These are phyloP conservation scores for Apiotrichum akiyoshidainum DNA, from an alignment of 1,284 basidiomycete species.

Conservation along the genomic window DNA sequence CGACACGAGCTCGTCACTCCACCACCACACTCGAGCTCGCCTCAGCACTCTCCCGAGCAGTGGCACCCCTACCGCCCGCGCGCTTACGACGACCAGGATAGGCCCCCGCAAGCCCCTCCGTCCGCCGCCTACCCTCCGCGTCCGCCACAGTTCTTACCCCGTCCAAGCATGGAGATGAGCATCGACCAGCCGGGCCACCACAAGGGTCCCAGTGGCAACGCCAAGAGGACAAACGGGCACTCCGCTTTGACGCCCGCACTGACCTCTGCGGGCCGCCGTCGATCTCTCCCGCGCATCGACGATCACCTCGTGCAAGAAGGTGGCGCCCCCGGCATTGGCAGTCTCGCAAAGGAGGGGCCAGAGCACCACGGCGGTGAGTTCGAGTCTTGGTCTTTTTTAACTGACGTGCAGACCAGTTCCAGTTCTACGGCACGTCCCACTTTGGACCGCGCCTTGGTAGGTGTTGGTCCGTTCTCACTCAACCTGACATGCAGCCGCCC, in stretches of 20 bases:
- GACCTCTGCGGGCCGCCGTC: background rate
- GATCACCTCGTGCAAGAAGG: slow-evolving; percentile 29
- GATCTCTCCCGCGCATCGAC: slow-evolving; percentile 1
- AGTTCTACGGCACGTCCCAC: slow-evolving; percentile 35
- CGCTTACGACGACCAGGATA: background rate
- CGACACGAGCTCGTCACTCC: slow-evolving; percentile 11
- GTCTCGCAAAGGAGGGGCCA: slow-evolving; percentile 17
- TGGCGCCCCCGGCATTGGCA: slow-evolving; percentile 25
- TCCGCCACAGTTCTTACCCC: too few species aligned
- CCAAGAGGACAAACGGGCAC: background rate
- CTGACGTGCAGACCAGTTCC: slow-evolving; percentile 23
- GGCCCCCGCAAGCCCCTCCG: too few species aligned
- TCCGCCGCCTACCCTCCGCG: too few species aligned
- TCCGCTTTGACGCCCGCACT: slow-evolving; percentile 1
- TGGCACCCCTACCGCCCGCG: background rate
- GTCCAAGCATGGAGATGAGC: too few species aligned
- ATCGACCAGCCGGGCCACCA: too few species aligned
- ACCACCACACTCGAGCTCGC: background rate
- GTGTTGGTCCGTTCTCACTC: too few species aligned
- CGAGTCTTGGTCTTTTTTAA: too few species aligned
- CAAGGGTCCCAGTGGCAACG: background rate
- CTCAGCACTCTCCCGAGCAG: background rate
- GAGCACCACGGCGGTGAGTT: slow-evolving; percentile 21
- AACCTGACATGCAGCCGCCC: background rate
- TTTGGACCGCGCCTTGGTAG: slow-evolving; percentile 31